Percentiles rank a stretch among this genome's conserved stretches.
Evolutionary conservation across 192 early-diverging fungal species (phyloP).

Genomic region (Rhizophagus clarus): DNA sequence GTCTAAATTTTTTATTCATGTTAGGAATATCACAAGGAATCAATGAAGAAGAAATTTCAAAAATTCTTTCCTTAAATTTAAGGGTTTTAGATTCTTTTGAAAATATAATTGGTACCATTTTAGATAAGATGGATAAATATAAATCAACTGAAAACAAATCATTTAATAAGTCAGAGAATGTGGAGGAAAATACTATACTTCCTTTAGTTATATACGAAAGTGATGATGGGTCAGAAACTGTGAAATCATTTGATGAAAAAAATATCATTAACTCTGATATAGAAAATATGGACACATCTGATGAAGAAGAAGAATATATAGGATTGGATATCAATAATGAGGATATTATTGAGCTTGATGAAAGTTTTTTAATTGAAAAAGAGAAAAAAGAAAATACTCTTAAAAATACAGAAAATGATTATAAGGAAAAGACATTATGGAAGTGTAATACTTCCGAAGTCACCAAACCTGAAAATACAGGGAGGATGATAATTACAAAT

Average conservation of each 20-base stretch:
- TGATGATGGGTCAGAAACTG: background rate
- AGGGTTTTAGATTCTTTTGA: background rate
- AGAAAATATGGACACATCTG: background rate
- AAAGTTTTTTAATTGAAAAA: background rate
- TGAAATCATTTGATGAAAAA: background rate
- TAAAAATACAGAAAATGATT: background rate
- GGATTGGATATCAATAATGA: background rate
- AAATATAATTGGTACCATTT: background rate
- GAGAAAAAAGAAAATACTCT: background rate
- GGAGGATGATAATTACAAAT: background rate
- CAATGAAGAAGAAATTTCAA: background rate
- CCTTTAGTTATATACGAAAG: background rate
- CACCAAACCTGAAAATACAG: background rate
- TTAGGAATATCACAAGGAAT: background rate
- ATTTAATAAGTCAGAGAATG: background rate
- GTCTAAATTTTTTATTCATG: background rate
- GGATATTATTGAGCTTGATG: background rate
- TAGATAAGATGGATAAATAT: background rate
- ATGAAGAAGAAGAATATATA: background rate
- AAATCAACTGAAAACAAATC: background rate
- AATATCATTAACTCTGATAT: background rate
- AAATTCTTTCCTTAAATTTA: background rate
- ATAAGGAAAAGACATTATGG: background rate
- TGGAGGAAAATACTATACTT: background rate
- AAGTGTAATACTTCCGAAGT: background rate